Evolutionary conservation across 176 grass and related monocot genomes (phyloP).

Genomic region (Avena insularis): DNA sequence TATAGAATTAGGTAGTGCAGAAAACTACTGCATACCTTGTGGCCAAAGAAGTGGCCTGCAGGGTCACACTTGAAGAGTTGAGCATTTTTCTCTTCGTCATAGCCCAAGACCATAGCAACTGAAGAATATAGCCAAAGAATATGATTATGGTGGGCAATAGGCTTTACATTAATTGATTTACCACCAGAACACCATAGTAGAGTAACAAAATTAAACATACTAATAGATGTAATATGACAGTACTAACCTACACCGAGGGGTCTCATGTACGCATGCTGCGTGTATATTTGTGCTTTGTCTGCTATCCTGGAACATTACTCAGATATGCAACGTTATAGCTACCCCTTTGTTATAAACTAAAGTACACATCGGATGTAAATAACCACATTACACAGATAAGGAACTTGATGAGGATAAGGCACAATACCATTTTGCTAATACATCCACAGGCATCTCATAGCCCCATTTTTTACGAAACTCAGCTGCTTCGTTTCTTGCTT

Average conservation of each 20-base stretch:
- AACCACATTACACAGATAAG: slow-evolving; percentile 16
- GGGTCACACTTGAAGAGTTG: slow-evolving; percentile 99
- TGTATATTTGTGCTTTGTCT: slow-evolving; percentile 99
- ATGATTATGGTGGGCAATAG: slow-evolving; percentile 27
- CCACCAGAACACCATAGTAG: background rate
- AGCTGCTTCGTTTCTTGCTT: slow-evolving; percentile 99
- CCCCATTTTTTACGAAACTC: slow-evolving; percentile 99
- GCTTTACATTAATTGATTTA: background rate
- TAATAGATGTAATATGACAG: slow-evolving; percentile 16
- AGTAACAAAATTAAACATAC: slow-evolving; percentile 22
- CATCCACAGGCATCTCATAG: slow-evolving; percentile 97
- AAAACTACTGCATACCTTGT: slow-evolving; percentile 70
- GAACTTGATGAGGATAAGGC: slow-evolving; percentile 12
- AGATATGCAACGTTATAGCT: slow-evolving; percentile 30
- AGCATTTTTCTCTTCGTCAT: slow-evolving; percentile 97
- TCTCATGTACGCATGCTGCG: slow-evolving; percentile 98
- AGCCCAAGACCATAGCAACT: slow-evolving; percentile 95
- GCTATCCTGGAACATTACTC: slow-evolving; percentile 75
- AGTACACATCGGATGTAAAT: background rate
- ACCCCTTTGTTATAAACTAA: background rate
- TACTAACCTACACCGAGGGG: slow-evolving; percentile 95
- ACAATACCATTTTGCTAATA: slow-evolving; percentile 86
- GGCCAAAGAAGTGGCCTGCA: slow-evolving; percentile 95
- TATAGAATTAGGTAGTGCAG: background rate
- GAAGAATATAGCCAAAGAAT: slow-evolving; percentile 34